A percentile compares a stretch with the other conserved stretches of the same genome.
Evolutionary conservation across 148 eudicot species (phyloP).

Genomic region (Arbutus unedo): DNA sequence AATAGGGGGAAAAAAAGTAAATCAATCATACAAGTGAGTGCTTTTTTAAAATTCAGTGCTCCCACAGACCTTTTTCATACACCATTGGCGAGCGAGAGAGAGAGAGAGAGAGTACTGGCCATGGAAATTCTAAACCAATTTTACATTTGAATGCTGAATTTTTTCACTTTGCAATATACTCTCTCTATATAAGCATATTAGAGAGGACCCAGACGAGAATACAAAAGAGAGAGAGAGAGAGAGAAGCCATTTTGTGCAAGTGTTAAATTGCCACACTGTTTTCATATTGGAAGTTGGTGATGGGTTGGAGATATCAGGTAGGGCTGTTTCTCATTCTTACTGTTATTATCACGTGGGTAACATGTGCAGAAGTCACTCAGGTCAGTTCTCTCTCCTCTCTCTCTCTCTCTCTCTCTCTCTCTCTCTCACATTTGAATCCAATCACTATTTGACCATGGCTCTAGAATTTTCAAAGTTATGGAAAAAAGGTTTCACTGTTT

Average conservation of each 20-base stretch:
- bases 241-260: not conserved
- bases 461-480: not conserved
- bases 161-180: not conserved
- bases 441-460: not conserved
- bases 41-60: not conserved
- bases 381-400: slow-evolving; percentile 20
- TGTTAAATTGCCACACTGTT: not conserved
- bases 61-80: not conserved
- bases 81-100: not conserved
- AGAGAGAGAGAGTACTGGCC: not conserved
- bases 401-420: slow-evolving; percentile 4
- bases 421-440: not conserved
- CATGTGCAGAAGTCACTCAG: slow-evolving; percentile 90
- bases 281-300: slow-evolving; percentile 18
- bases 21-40: not conserved
- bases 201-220: not conserved
- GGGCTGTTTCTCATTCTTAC: slow-evolving; percentile 61
- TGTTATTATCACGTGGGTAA: slow-evolving; percentile 73
- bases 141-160: not conserved
- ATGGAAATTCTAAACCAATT: not conserved
- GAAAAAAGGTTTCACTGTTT: not conserved
- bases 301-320: slow-evolving; percentile 69
- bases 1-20: not conserved
- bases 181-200: not conserved
- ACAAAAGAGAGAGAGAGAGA: not conserved